Conservation (phyloP, 2,329 filamentous ascomycete genomes). For the Aspergillus novofumigatus region DNA sequence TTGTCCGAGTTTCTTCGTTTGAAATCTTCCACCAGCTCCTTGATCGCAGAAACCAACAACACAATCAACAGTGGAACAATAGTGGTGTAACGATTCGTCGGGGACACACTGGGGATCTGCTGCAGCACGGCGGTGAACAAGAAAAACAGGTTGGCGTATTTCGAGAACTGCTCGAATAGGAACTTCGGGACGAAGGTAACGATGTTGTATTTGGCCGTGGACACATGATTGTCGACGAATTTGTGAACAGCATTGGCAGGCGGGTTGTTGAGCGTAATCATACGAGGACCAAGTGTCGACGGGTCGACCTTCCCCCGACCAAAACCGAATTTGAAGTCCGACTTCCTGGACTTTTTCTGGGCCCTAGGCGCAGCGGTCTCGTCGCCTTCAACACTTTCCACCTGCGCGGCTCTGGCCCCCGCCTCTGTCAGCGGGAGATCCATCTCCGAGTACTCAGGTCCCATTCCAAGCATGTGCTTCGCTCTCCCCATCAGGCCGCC, state of each 20-base stretch:
- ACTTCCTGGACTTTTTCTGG: conserved; percentile 61
- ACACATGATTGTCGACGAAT: conserved; percentile 94
- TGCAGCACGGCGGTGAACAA: conserved; percentile 92
- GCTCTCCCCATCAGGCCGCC: conserved; percentile 82
- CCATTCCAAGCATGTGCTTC: conserved; percentile 88
- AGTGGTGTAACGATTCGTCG: conserved; percentile 92
- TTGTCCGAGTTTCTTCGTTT: conserved; percentile 83
- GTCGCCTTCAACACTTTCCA: conserved; percentile 44
- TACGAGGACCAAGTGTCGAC: conserved; percentile 81
- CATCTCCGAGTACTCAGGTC: conserved; percentile 91
- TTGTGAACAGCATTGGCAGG: conserved; percentile 85
- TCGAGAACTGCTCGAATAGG: conserved; percentile 96
- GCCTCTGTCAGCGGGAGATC: conserved; percentile 88
- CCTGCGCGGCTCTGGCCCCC: conserved; percentile 47
- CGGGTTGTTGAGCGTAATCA: conserved; percentile 95
- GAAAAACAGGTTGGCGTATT: conserved; percentile 99
- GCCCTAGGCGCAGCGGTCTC: conserved; percentile 41
- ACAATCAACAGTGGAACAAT: conserved; percentile 92
- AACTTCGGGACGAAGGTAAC: conserved; percentile 95
- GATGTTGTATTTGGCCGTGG: conserved; percentile 94
- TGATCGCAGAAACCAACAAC: conserved; percentile 87
- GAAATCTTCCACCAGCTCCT: conserved; percentile 91
- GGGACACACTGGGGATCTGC: conserved; percentile 91
- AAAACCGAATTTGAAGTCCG: conserved; percentile 90
- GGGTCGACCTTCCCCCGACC: conserved; percentile 80